Percentiles rank a stretch among this genome's conserved stretches.
These are phyloP conservation scores for Trichoderma endophyticum DNA, from an alignment of 2,329 filamentous ascomycete species.

Conservation along the genomic window DNA sequence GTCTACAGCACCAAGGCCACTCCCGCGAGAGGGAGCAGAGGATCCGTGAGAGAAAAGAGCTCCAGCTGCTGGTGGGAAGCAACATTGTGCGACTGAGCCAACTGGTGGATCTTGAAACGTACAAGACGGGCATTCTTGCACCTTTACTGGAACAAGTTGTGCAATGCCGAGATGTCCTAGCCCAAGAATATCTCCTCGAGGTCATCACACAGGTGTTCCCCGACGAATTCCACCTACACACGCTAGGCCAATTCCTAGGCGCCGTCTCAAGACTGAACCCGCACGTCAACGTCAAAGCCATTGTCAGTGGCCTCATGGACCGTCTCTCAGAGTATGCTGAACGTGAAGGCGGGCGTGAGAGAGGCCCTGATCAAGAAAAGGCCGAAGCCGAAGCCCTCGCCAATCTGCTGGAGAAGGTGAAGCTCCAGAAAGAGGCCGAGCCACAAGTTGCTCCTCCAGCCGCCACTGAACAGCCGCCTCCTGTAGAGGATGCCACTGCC, in stretches of 20 bases:
- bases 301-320: constrained; percentile 98
- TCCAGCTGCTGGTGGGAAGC: constrained; percentile 92
- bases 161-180: constrained; percentile 92
- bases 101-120: constrained; percentile 89
- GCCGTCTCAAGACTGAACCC: constrained; percentile 92
- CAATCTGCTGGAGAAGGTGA: constrained; percentile 73
- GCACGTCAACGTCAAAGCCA: constrained; percentile 95
- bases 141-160: constrained; percentile 95
- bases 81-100: constrained; percentile 95
- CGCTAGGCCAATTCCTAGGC: constrained; percentile 88
- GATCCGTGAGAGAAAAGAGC: constrained; percentile 89
- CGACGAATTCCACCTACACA: constrained; percentile 96
- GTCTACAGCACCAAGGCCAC: constrained; percentile 94
- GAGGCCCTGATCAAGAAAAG: constrained; percentile 68
- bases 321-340: constrained; percentile 92
- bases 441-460: constrained; percentile 24
- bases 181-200: constrained; percentile 95
- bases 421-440: constrained; percentile 58
- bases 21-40: constrained; percentile 91
- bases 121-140: constrained; percentile 84
- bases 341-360: constrained; percentile 72
- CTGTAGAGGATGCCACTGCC: constrained; percentile 33
- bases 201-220: constrained; percentile 99
- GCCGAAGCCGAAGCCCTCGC: constrained; percentile 80
- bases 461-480: constrained; percentile 17